Base-by-base conservation (phyloP, 192 early-diverging fungal genomes). In the Umbelopsis isabellina region DNA sequence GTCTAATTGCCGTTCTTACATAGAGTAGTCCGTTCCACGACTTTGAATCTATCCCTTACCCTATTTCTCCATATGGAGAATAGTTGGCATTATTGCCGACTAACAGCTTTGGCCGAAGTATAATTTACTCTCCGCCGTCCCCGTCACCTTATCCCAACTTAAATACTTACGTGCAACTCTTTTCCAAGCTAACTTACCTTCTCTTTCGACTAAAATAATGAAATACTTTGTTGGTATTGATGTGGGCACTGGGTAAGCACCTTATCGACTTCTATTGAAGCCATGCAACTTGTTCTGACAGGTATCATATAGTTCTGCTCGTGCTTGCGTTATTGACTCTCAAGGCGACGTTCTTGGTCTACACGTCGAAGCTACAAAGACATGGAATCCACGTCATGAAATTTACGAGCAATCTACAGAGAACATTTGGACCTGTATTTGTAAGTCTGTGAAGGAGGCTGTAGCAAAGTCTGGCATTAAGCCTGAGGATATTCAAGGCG, bases 401-500 rank as follows among this genome's bases (percentile, higher is more conserved):
- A 81, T 85, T 51, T 91, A 85, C 71, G 88, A 92, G 65, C 90
- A 90, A 70, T 90, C 88, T 18, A 85, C 84, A 21, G 80, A 79
- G 7, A 82, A 93, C 51, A 91, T 93, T 33, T 93, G 91, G 91
- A 33, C 71, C n/a, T 70, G 76, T 16, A 82, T 88, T 44, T 83
- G 80, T 53, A 68, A 52, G 30, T 78, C 81, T 0, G 84, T 87
- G 9, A 74, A 74, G 41, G 49, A 73, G 1, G 85, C 82, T 5
- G 37, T 88, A 18, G 49, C 72, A 2, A 7, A 47, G 12, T 51
- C 86, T 0, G 65, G 68, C 0, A 41, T 89, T 7, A 64, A 71
- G 18, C 48, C 78, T 3, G 27, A 49, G 1, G 50, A 50, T 15
- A 80, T 91, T 65, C 84, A 82, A 49, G 90, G 92, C 6, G 78